Evolutionary conservation across 495 filamentous ascomycete genomes (phyloP), one percentile per base, ranked within the genome.

Genomic region (Jackrogersella minutella): DNA sequence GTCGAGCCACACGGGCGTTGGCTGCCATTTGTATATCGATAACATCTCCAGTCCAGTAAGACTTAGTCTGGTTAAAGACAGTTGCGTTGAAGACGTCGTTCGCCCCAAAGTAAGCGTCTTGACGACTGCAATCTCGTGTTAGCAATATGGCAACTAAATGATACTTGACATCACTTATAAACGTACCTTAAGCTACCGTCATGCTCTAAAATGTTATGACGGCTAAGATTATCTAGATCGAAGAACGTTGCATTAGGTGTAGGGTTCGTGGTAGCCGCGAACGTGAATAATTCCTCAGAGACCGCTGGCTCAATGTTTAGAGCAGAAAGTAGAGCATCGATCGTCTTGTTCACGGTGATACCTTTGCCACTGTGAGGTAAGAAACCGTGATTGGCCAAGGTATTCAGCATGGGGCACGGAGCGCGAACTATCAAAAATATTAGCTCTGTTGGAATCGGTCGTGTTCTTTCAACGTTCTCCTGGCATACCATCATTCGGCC

Each of bases 101-200:
- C 36, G 76, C 70, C 21, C 81, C 82, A 43, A 79, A 78, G 72
- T 64, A 77, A 24, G 73, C 64, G 59, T 85, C 82, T 37, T 71
- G 41, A 5, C 82, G 81, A 59, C 79, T 82, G 53, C 17, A 51
- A 24, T 17, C 1, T n/a, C 19, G 46, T 1, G 26, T 62, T 52
- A 63, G 64, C 43, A 11, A 22, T 36, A 24, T 21, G n/a, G 2
- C 9, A 9, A 1, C 11, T 28, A 3, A 22, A 16, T 30, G 6
- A 11, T 10, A 6, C 14, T n/a, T 9, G 9, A 8, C 0, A 43
- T 13, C 1, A 17, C 7, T 30, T 30, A 1, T 39, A 33, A 30
- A 73, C 69, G 30, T 50, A 83, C 82, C 80, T 83, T 28, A 85
- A 59, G 56, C 81, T 84, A 5, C 72, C 82, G 66, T 85, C 83